Percentiles rank a stretch among this genome's conserved stretches.
These are phyloP conservation scores for Helicostylum pulchrum DNA, from an alignment of 192 early-diverging fungal genomes.

Conservation along the genomic window DNA sequence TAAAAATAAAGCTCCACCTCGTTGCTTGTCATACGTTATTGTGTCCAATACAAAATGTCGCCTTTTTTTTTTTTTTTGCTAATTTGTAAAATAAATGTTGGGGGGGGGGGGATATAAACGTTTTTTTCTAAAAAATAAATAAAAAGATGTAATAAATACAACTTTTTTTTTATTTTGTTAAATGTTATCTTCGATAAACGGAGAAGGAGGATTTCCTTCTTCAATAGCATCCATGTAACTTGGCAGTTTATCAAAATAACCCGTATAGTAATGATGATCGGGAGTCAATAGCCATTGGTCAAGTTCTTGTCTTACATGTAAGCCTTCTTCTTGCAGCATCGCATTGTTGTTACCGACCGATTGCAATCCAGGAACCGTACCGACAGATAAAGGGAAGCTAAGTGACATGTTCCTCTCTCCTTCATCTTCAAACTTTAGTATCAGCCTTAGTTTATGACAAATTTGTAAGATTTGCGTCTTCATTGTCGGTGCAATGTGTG, in stretches of 20 bases:
- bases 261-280: too few species aligned
- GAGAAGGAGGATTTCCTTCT: conserved; percentile 9
- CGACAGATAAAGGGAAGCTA: neutral
- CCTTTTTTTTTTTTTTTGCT: too few species aligned
- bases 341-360: neutral
- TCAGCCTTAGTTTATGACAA: conserved; percentile 4
- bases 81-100: too few species aligned
- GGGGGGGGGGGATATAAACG: too few species aligned
- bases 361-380: neutral
- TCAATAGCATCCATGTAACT: conserved; percentile 13
- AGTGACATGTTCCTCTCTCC: neutral
- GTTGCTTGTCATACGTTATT: too few species aligned
- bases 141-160: too few species aligned
- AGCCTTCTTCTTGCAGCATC: neutral
- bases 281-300: neutral
- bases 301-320: neutral
- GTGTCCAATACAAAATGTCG: too few species aligned
- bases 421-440: neutral
- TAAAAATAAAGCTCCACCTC: too few species aligned
- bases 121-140: too few species aligned
- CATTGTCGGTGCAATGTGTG: conserved; percentile 4
- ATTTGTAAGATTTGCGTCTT: neutral
- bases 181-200: conserved; percentile 10
- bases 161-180: neutral
- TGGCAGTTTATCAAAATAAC: conserved; percentile 3